These are phyloP conservation scores for Chlorella sp. DNA, from an alignment of 139 green algal species.

Conservation along the genomic window DNA sequence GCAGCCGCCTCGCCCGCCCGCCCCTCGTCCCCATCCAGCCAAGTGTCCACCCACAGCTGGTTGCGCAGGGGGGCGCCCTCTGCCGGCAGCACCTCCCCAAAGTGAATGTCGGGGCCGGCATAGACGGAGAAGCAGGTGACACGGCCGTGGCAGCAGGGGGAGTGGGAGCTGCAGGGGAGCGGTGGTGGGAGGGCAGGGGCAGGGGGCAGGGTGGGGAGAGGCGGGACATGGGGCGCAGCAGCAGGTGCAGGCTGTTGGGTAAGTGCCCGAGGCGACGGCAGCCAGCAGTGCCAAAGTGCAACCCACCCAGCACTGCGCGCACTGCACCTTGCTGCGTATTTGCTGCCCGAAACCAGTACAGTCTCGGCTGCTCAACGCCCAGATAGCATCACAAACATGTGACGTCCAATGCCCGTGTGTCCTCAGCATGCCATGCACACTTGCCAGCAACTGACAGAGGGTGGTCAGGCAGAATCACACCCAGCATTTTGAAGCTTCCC, in stretches of 20 bases:
- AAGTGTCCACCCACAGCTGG: slow-evolving; percentile 88
- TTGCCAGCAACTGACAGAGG: too few relatives aligned
- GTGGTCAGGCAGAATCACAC: too few relatives aligned
- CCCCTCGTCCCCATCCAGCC: slow-evolving; percentile 54
- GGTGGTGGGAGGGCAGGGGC: not conserved
- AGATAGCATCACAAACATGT: too few relatives aligned
- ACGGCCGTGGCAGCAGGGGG: slow-evolving; percentile 88
- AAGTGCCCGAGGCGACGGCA: not conserved
- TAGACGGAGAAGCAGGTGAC: slow-evolving; percentile 95
- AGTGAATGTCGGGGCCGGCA: slow-evolving; percentile 77
- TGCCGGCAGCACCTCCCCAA: slow-evolving; percentile 37
- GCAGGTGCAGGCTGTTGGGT: not conserved
- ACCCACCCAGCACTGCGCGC: not conserved
- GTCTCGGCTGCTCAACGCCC: too few relatives aligned
- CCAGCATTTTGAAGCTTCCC: too few relatives aligned
- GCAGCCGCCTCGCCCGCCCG: slow-evolving; percentile 42
- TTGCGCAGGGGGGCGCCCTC: slow-evolving; percentile 10
- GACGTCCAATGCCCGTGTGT: too few relatives aligned
- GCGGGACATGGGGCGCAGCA: not conserved
- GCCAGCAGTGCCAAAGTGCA: not conserved
- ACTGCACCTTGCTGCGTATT: not conserved
- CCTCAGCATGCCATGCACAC: too few relatives aligned
- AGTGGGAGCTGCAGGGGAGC: slow-evolving; percentile 59
- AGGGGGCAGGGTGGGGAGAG: not conserved
- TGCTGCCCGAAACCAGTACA: too few relatives aligned